Base-by-base conservation (phyloP, 768 basidiomycete species). In the Naganishia vaughanmartiniae region DNA sequence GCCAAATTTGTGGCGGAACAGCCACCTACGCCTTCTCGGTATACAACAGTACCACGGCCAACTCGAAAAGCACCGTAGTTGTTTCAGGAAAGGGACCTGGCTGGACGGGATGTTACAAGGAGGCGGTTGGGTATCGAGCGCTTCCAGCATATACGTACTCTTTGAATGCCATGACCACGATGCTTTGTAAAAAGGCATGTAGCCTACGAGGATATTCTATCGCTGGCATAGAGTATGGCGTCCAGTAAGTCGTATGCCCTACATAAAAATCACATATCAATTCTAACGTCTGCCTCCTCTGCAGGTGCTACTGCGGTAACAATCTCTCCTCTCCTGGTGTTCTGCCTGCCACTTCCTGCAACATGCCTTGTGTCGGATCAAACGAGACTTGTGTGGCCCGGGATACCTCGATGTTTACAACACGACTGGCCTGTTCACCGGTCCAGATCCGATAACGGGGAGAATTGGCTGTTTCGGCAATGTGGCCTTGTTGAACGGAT, bases 1-100 rank as follows among this genome's bases (percentile, higher is more conserved):
- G 71, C 19, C 60, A 79, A 57, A 69, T 65, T 4, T 79, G 78
- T 34, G 66, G 66, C 60, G 77, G 78, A 69, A 55, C 63, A n/a
- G n/a, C n/a, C n/a, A n/a, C n/a, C 4, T 65, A 65, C 45, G 15
- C 46, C 19, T 21, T 7, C 17, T 45, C 39, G 5, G n/a, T 65
- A 14, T 65, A 65, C 30, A 42, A 42, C 17, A 48, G 15, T 9
- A 54, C 24, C n/a, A 54, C 53, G n/a, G 28, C n/a, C 2, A 54
- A 54, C 17, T 54, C 53, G 7, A 54, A 11, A 4, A 54, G 42
- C 42, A 42, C 42, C 42, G 42, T 42, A 15, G 53, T 30, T 30
- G 28, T 54, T 24, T 4, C 15, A 9, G 53, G 53, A 24, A 54
- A 54, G 17, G 53, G 53, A 54, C n/a, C 53, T 24, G 53, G 24